phyloP scores from a whole-genome alignment of 768 basidiomycete genomes.

The Tricholoma terreum region DNA sequence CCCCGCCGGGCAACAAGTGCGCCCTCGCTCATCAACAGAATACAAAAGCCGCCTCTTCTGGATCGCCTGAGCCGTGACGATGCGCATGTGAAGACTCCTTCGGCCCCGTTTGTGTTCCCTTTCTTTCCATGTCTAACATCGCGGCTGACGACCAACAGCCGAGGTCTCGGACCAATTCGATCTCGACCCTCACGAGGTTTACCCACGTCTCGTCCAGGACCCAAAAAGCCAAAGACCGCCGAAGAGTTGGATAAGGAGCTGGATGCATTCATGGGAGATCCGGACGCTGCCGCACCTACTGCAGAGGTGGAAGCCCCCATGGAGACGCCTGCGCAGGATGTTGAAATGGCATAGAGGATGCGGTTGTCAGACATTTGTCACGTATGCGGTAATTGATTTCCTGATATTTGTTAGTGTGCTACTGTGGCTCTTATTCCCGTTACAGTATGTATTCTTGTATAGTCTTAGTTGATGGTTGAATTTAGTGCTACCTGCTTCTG shows the following conservation, averaged over 20 bases:
- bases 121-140: background rate
- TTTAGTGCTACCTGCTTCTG: too few relatives aligned
- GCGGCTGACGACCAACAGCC: conserved; percentile 16
- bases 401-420: background rate
- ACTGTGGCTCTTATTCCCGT: background rate
- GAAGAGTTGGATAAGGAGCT: conserved; percentile 87
- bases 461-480: background rate
- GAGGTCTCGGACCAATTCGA: conserved; percentile 49
- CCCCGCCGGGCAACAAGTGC: conserved; percentile 50
- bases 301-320: conserved; percentile 14
- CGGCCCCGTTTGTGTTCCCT: conserved; percentile 25
- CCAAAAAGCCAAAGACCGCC: conserved; percentile 65
- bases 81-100: conserved; percentile 27
- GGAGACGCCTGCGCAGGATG: conserved; percentile 36
- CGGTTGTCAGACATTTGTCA: background rate
- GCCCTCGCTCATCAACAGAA: conserved; percentile 68
- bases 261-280: conserved; percentile 80
- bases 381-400: background rate
- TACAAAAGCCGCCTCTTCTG: conserved; percentile 69
- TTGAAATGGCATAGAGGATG: conserved; percentile 46
- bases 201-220: conserved; percentile 21
- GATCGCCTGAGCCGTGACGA: conserved; percentile 60
- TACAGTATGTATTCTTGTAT: background rate
- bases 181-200: conserved; percentile 35
- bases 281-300: conserved; percentile 27